These are phyloP conservation scores for Pseudozyma pruni DNA, from an alignment of 1,284 basidiomycete genomes.

Conservation along the genomic window DNA sequence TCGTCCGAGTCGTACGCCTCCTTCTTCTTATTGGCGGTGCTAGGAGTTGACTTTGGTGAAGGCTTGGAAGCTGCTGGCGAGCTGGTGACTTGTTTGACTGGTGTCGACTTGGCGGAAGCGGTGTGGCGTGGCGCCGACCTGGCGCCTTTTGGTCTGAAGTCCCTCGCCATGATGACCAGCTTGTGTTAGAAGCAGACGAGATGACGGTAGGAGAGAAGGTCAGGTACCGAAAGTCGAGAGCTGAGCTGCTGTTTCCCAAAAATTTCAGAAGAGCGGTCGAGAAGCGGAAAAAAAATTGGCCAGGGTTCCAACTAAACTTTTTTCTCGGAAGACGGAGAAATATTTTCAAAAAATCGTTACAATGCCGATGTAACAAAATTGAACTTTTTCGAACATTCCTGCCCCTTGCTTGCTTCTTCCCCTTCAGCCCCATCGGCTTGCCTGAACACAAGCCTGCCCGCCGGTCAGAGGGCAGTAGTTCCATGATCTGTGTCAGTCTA, in stretches of 20 bases:
- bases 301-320: background rate
- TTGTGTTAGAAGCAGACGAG: background rate
- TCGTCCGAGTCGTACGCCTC: slow-evolving; percentile 41
- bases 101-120: slow-evolving; percentile 23
- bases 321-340: too few species aligned
- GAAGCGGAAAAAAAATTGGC: slow-evolving; percentile 2
- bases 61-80: slow-evolving; percentile 9
- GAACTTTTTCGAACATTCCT: too few species aligned
- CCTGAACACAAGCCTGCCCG: too few species aligned
- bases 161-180: slow-evolving; percentile 47
- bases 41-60: slow-evolving; percentile 10
- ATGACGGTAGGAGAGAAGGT: background rate
- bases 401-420: too few species aligned
- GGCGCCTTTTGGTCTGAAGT: slow-evolving; percentile 54
- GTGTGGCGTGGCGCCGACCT: slow-evolving; percentile 11
- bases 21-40: slow-evolving; percentile 18
- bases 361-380: too few species aligned
- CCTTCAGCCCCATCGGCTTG: too few species aligned
- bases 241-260: slow-evolving; percentile 9
- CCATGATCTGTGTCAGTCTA: too few species aligned
- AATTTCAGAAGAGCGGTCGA: slow-evolving; percentile 16
- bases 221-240: background rate
- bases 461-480: too few species aligned
- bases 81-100: slow-evolving; percentile 12
- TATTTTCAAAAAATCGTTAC: too few species aligned